Evolutionary conservation across 2,329 filamentous ascomycete species (phyloP).

Genomic region (Fusarium liriodendri): DNA sequence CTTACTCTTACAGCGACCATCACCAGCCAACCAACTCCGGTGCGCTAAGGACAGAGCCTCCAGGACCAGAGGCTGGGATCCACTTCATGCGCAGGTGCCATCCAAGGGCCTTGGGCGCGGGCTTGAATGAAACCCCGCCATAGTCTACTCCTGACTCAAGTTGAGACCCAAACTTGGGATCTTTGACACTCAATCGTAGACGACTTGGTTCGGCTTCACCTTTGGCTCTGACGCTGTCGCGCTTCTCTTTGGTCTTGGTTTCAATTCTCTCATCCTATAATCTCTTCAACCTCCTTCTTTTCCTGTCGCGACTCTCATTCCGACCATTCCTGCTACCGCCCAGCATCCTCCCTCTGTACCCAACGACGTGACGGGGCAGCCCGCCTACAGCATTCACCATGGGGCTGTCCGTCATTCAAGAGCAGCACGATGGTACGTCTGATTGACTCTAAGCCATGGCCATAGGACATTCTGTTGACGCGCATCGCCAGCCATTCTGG

Average conservation of each 20-base stretch:
- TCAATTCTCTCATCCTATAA: not conserved
- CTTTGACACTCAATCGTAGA: constrained; percentile 19
- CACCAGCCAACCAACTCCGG: constrained; percentile 32
- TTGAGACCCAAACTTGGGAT: constrained; percentile 23
- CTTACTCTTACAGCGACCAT: constrained; percentile 15
- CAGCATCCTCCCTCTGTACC: constrained; percentile 17
- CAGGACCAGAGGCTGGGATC: constrained; percentile 9
- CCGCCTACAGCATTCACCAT: constrained; percentile 65
- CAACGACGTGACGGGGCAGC: constrained; percentile 41
- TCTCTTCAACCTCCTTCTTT: not conserved
- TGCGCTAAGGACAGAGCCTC: constrained; percentile 14
- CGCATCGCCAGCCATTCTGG: constrained; percentile 47
- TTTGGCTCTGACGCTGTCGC: constrained; percentile 28
- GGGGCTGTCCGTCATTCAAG: constrained; percentile 85
- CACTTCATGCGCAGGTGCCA: constrained; percentile 23
- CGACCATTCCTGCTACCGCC: constrained; percentile 3
- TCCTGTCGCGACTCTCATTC: constrained; percentile 9
- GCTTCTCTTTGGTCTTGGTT: constrained; percentile 7
- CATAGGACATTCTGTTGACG: constrained; percentile 30
- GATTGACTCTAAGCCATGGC: not conserved
- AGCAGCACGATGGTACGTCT: constrained; percentile 70
- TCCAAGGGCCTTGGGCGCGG: constrained; percentile 1
- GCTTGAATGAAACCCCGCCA: constrained; percentile 43
- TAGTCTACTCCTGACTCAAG: constrained; percentile 36
- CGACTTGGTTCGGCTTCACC: constrained; percentile 18